phyloP scores from a whole-genome alignment of 1,284 basidiomycete genomes.

The Puccinia sorghi region DNA sequence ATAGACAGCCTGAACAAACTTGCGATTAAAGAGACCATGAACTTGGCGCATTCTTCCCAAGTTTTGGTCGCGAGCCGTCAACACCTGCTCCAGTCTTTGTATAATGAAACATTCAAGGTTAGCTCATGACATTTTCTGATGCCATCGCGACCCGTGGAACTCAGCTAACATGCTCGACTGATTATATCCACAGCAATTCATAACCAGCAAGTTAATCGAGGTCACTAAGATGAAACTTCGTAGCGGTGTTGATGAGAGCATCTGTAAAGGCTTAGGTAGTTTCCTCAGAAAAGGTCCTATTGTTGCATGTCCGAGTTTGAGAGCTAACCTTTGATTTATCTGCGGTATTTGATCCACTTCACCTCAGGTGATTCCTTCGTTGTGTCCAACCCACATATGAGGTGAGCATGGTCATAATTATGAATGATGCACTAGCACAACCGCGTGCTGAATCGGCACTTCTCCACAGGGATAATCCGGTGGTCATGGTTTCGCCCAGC shows the following conservation, averaged over 20 bases:
- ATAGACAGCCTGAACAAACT: not conserved
- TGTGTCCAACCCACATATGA: conserved; percentile 34
- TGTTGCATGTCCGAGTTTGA: not conserved
- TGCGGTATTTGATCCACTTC: not conserved
- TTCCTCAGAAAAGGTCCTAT: not conserved
- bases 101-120: conserved; percentile 41
- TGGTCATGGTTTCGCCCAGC: conserved; percentile 44
- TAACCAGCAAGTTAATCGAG: conserved; percentile 39
- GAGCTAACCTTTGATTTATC: not conserved
- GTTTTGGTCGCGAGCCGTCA: conserved; percentile 30
- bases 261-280: conserved; percentile 38
- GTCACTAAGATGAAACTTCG: conserved; percentile 32
- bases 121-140: not conserved
- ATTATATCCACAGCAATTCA: conserved; percentile 17
- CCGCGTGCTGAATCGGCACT: not conserved
- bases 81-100: conserved; percentile 31
- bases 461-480: conserved; percentile 40
- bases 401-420: not conserved
- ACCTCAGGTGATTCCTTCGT: conserved; percentile 32
- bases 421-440: not conserved
- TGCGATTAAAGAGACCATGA: not conserved
- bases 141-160: not conserved
- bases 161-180: not conserved
- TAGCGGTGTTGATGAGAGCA: conserved; percentile 27
- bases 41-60: conserved; percentile 5